Evolutionary conservation across 2,329 filamentous ascomycete species (phyloP).

Genomic region (Didymella lethalis): DNA sequence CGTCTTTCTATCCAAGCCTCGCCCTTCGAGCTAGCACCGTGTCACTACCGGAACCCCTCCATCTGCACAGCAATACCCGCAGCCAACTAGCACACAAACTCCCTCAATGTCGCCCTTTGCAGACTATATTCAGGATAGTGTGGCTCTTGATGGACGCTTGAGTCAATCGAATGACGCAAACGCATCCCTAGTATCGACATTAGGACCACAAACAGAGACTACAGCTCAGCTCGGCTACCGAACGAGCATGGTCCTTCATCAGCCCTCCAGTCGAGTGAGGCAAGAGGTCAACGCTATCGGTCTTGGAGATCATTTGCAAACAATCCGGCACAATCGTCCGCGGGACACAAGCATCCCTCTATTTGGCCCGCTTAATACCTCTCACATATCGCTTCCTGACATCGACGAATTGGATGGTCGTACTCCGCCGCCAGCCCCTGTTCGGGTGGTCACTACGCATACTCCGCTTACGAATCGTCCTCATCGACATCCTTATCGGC

Average conservation of each 20-base stretch:
- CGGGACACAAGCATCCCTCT: not conserved
- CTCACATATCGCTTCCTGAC: not conserved
- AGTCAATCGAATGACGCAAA: not conserved
- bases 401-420: not conserved
- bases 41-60: not conserved
- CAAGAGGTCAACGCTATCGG: not conserved
- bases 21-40: not conserved
- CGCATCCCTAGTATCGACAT: not conserved
- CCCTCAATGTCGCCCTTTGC: not conserved
- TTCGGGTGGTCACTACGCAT: not conserved
- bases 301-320: not conserved
- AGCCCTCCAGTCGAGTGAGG: not conserved
- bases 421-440: not conserved
- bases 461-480: not conserved
- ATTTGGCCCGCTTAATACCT: not conserved
- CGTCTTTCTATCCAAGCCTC: not conserved
- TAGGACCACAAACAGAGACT: not conserved
- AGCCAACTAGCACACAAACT: too few relatives aligned
- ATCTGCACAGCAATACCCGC: not conserved
- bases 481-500: not conserved
- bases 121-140: not conserved
- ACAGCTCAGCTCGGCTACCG: not conserved
- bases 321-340: not conserved
- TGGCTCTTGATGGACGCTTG: not conserved
- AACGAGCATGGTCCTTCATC: not conserved